Evolutionary conservation across 768 basidiomycete species (phyloP).

Genomic region (Calocybe gangraenosa): DNA sequence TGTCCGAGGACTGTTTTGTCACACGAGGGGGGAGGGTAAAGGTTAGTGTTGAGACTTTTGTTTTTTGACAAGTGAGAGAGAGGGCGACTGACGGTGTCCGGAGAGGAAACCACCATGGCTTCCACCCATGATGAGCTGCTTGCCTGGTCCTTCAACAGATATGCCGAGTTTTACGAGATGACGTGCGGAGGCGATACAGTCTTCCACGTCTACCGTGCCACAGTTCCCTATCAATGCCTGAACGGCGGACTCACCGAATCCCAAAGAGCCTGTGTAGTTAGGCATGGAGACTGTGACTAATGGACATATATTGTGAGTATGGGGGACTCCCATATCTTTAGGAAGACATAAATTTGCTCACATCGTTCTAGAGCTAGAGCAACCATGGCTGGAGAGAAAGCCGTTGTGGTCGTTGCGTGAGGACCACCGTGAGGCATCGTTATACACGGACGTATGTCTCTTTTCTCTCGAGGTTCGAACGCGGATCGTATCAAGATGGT

Average conservation of each 20-base stretch:
- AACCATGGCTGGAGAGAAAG: slow-evolving; percentile 38
- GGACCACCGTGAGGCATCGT: slow-evolving; percentile 63
- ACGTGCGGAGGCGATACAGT: slow-evolving; percentile 52
- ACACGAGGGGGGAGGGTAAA: not conserved
- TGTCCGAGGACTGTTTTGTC: slow-evolving; percentile 52
- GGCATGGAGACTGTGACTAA: slow-evolving; percentile 59
- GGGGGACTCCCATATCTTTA: not conserved
- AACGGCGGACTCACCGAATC: slow-evolving; percentile 62
- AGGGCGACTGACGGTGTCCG: slow-evolving; percentile 45
- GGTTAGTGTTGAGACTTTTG: not conserved
- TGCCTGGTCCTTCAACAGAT: slow-evolving; percentile 42
- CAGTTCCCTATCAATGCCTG: slow-evolving; percentile 52
- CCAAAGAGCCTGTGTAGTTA: slow-evolving; percentile 67
- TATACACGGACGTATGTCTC: slow-evolving; percentile 39
- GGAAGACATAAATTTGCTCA: slow-evolving; percentile 27
- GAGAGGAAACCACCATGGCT: slow-evolving; percentile 69
- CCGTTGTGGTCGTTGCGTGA: slow-evolving; percentile 43
- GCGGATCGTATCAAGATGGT: slow-evolving; percentile 45
- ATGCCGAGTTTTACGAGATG: slow-evolving; percentile 49
- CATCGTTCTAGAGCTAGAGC: slow-evolving; percentile 59
- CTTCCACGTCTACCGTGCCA: slow-evolving; percentile 61
- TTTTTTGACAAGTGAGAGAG: too few relatives aligned
- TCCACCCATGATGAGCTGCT: slow-evolving; percentile 57
- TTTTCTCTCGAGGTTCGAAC: slow-evolving; percentile 5
- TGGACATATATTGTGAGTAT: slow-evolving; percentile 1